Evolutionary conservation across 768 basidiomycete species (phyloP).

Genomic region (Naganishia friedmannii): DNA sequence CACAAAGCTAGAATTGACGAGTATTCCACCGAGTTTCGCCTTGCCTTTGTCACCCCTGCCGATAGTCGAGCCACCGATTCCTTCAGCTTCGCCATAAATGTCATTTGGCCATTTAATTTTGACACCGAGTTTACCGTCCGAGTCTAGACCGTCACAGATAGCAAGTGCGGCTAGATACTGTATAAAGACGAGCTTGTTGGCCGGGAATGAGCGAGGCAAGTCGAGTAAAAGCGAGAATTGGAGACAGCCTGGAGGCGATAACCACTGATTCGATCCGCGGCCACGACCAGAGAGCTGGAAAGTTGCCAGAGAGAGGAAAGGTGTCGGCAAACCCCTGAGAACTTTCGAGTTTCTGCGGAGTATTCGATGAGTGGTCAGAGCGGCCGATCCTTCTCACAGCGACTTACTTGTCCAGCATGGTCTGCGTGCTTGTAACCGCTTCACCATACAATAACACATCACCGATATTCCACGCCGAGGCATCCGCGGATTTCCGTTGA

Average conservation of each 20-base stretch:
- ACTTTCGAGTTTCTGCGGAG: constrained; percentile 69
- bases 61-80: constrained; percentile 54
- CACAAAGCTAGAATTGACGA: constrained; percentile 83
- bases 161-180: constrained; percentile 91
- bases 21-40: constrained; percentile 80
- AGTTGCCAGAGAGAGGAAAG: constrained; percentile 77
- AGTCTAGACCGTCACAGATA: constrained; percentile 77
- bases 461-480: constrained; percentile 58
- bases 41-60: constrained; percentile 57
- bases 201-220: constrained; percentile 58
- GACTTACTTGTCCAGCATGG: constrained; percentile 82
- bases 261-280: constrained; percentile 83
- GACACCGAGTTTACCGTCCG: constrained; percentile 61
- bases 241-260: constrained; percentile 85
- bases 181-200: constrained; percentile 75
- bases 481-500: constrained; percentile 31
- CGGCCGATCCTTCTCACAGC: neutral
- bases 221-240: constrained; percentile 75
- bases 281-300: constrained; percentile 85
- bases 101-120: constrained; percentile 97
- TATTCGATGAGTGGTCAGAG: neutral
- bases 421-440: constrained; percentile 89
- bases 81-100: constrained; percentile 65
- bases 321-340: constrained; percentile 66
- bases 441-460: constrained; percentile 82